A percentile compares a stretch with the other conserved stretches of the same genome.
phyloP scores from a whole-genome alignment of 2,329 filamentous ascomycete genomes.

The Nigrospora osmanthi region DNA sequence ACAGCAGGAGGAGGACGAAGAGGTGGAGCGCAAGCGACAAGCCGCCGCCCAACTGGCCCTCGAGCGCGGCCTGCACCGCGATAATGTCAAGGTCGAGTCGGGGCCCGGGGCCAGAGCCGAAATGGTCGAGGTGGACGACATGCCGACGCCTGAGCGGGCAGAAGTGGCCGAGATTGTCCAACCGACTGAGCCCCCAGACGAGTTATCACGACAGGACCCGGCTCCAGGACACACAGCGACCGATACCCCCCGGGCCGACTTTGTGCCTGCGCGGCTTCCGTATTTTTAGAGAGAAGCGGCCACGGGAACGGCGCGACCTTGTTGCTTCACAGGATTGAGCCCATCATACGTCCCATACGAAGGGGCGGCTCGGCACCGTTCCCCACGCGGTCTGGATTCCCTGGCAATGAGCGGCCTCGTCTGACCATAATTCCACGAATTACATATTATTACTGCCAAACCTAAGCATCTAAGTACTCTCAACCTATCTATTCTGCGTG shows the following conservation, averaged over 20 bases:
- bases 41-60: constrained; percentile 44
- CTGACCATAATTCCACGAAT: too few relatives aligned
- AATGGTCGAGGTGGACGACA: constrained; percentile 17
- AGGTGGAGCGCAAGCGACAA: constrained; percentile 42
- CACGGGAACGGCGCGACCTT: too few relatives aligned
- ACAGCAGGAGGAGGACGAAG: constrained; percentile 42
- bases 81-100: constrained; percentile 26
- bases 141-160: constrained; percentile 16
- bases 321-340: too few relatives aligned
- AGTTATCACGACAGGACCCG: too few relatives aligned
- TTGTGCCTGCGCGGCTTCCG: constrained; percentile 52
- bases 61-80: constrained; percentile 35
- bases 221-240: constrained; percentile 2
- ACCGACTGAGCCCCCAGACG: too few relatives aligned
- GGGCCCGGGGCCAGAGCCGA: constrained; percentile 22
- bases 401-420: too few relatives aligned
- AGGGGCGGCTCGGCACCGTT: too few relatives aligned
- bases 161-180: constrained; percentile 13
- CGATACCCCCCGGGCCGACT: constrained; percentile 20
- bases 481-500: too few relatives aligned
- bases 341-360: too few relatives aligned
- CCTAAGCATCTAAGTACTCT: too few relatives aligned
- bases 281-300: constrained; percentile 27
- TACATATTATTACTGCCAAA: too few relatives aligned
- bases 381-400: too few relatives aligned